Conservation (phyloP, 176 grass and related monocot species). For the Saccharum officinarum region DNA sequence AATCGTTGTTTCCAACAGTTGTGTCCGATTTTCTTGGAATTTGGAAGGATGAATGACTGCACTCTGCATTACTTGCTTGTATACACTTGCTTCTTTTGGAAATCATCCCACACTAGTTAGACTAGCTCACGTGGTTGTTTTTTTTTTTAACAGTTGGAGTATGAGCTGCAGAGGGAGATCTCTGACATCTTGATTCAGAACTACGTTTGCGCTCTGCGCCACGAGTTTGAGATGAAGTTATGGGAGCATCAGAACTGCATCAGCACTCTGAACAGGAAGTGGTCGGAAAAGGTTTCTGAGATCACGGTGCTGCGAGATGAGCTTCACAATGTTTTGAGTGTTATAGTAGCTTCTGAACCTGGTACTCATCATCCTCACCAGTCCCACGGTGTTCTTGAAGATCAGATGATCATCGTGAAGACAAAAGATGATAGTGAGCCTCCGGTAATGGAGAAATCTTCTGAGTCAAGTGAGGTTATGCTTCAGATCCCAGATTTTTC, state of each 20-base stretch:
- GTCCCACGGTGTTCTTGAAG: constrained; percentile 31
- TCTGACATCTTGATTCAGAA: constrained; percentile 45
- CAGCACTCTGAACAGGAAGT: constrained; percentile 32
- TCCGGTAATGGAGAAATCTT: constrained; percentile 18
- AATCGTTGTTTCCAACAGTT: too few relatives aligned
- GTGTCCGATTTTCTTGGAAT: too few relatives aligned
- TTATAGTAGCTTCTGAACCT: constrained; percentile 33
- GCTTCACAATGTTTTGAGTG: constrained; percentile 31
- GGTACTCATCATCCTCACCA: constrained; percentile 12
- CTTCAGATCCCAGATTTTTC: constrained; percentile 55
- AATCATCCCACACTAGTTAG: not conserved
- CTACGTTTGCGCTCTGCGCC: constrained; percentile 38
- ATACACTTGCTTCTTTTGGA: too few relatives aligned
- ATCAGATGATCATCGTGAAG: constrained; percentile 31
- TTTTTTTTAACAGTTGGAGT: constrained; percentile 48
- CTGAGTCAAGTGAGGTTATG: constrained; percentile 10
- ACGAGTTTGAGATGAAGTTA: constrained; percentile 62
- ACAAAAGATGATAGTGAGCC: constrained; percentile 46
- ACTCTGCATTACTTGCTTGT: not conserved
- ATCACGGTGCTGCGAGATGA: constrained; percentile 50
- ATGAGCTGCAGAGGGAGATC: constrained; percentile 63
- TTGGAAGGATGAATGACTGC: too few relatives aligned
- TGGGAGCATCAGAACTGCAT: constrained; percentile 49
- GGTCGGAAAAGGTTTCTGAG: constrained; percentile 37
- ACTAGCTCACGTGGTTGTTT: not conserved